These are phyloP conservation scores for Aspergillus texensis DNA, from an alignment of 2,329 filamentous ascomycete genomes.

Conservation along the genomic window DNA sequence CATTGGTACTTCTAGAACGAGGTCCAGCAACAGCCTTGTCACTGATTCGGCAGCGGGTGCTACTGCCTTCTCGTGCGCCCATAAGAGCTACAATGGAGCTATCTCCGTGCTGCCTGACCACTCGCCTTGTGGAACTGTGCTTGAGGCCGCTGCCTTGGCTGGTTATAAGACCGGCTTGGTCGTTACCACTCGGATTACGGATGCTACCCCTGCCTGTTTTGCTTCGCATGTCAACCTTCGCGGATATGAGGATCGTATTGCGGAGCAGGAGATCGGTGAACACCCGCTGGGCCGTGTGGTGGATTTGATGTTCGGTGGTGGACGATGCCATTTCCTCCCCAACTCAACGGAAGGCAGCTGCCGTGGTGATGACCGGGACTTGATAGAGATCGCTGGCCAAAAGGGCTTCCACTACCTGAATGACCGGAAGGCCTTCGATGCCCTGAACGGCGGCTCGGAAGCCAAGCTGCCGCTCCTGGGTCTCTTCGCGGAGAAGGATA, in stretches of 20 bases:
- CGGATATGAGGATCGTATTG: conserved; percentile 84
- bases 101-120: conserved; percentile 87
- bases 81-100: conserved; percentile 95
- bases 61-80: conserved; percentile 89
- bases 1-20: conserved; percentile 85
- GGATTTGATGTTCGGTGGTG: conserved; percentile 90
- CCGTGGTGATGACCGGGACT: conserved; percentile 74
- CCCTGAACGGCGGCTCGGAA: conserved; percentile 65
- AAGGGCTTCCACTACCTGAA: conserved; percentile 81
- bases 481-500: conserved; percentile 78
- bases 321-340: conserved; percentile 87
- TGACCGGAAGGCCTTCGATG: conserved; percentile 74
- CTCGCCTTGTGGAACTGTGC: conserved; percentile 83
- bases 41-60: conserved; percentile 97
- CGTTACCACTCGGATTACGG: conserved; percentile 91
- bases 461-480: conserved; percentile 81
- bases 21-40: conserved; percentile 80
- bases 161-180: conserved; percentile 93
- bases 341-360: conserved; percentile 83
- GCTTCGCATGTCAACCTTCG: conserved; percentile 82
- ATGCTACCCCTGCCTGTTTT: conserved; percentile 95
- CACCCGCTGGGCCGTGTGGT: conserved; percentile 84
- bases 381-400: conserved; percentile 71
- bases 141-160: conserved; percentile 89
- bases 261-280: conserved; percentile 86